Conservation (phyloP, 2,329 filamentous ascomycete genomes). For the Epichloe glyceriae region DNA sequence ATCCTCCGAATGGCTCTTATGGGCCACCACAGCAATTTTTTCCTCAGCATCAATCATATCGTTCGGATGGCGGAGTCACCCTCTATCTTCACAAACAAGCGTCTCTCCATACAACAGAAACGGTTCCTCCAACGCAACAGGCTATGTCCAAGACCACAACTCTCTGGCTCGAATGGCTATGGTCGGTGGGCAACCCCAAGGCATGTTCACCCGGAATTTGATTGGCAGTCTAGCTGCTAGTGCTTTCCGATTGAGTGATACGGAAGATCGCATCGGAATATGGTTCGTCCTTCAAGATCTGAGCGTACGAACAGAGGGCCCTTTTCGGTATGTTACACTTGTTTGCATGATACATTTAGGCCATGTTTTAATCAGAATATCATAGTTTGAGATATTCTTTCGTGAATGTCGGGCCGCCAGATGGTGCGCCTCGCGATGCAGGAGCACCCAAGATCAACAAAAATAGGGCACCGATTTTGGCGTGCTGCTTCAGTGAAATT, state of each 20-base stretch:
- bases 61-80: slow-evolving; percentile 14
- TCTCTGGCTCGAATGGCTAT: slow-evolving; percentile 22
- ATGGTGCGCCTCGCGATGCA: slow-evolving; percentile 24
- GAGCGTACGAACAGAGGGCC: slow-evolving; percentile 84
- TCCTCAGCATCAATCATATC: slow-evolving; percentile 20
- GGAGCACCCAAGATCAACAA: slow-evolving; percentile 47
- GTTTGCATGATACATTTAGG: background rate
- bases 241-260: slow-evolving; percentile 71
- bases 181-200: slow-evolving; percentile 43
- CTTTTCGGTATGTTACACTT: slow-evolving; percentile 54
- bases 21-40: slow-evolving; percentile 25
- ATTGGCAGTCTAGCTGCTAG: slow-evolving; percentile 87
- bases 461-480: slow-evolving; percentile 67
- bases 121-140: slow-evolving; percentile 10
- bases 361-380: slow-evolving; percentile 9
- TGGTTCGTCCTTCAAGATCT: slow-evolving; percentile 97
- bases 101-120: slow-evolving; percentile 16
- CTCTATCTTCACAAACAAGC: slow-evolving; percentile 15
- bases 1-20: slow-evolving; percentile 20
- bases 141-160: slow-evolving; percentile 19
- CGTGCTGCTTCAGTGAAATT: slow-evolving; percentile 71
- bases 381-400: slow-evolving; percentile 55
- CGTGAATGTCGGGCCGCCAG: slow-evolving; percentile 60
- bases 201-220: slow-evolving; percentile 89
- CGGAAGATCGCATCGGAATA: slow-evolving; percentile 68